Base-by-base conservation (phyloP, 2,329 filamentous ascomycete genomes). In the Camptophora hylomeconis region DNA sequence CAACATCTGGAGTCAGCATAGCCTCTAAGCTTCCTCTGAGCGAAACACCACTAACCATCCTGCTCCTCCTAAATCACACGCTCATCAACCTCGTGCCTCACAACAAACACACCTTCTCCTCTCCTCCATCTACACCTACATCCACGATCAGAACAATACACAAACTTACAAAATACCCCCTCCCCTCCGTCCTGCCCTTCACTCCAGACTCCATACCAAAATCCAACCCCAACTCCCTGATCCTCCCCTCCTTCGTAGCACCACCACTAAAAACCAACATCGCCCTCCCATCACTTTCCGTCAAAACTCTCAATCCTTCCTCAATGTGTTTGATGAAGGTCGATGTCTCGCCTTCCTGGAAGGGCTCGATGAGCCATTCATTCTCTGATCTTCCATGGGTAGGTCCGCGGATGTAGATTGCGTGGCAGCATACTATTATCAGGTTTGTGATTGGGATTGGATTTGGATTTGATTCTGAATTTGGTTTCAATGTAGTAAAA, bases 371-470 rank as follows among this genome's bases (percentile, higher is more conserved):
- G 17, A 83, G 61, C 69, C 69, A 72, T 27, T 36, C 76, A 81
- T 48, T 80, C 72, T 5, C 72, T 35, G 67, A 56, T 12, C 48
- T 38, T 18, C 73, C 73, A 2, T 53, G 51, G 2, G 55, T 52
- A 2, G 63, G 58, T 0, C 73, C 72, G 15, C 74, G 74, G 9
- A 63, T 54, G 64, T 79, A 92, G 33, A 87, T 81, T 16, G 73
- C 80, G 55, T 92, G 83, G 50, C 83, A 86, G 59, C 82, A 89
- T 28, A 92, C 77, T 26, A 92, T 58, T 28, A 92, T 70, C 7
- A 92, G 65, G 39, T 80, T 66, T 74, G 20, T n/a, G 11, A 11
- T 18, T n/a, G n/a, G n/a, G n/a, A n/a, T n/a, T n/a, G n/a, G n/a
- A n/a, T n/a, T n/a, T n/a, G n/a, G n/a, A n/a, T n/a, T n/a, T n/a